Base-by-base conservation (phyloP, 2,329 filamentous ascomycete species). In the Colletotrichum spinosum region DNA sequence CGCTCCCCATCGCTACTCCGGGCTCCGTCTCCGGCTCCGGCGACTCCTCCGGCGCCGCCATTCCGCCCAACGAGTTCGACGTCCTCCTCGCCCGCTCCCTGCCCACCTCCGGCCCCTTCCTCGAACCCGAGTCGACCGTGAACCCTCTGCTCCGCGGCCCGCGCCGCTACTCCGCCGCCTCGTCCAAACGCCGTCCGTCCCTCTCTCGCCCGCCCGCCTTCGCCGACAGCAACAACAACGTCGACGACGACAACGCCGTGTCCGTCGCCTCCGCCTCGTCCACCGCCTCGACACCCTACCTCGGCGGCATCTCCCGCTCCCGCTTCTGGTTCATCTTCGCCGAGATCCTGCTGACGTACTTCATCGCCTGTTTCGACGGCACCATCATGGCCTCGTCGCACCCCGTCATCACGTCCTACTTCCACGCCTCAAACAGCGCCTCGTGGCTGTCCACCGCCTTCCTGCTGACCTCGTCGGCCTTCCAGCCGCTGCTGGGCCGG, bases 371-470 rank as follows among this genome's bases (percentile, higher is more conserved):
- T 74, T 94, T 95, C 72, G 92, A 95, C 79, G 85, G 87, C 10
- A 95, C 92, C 4, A 86, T 95, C 69, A 94, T 95, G 91, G 91
- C 91, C 5, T 93, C 91, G 2, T 90, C 86, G 46, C 92, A 96
- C 75, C 92, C 92, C 0, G 90, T 92, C 62, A 93, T 95, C 67
- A 94, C 92, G 0, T 93, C 91, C 1, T 88, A 94, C 75, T 95
- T 95, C 76, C 81, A 89, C 67, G 86, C 90, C 53, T 92, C 91
- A 38, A 93, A 95, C 75, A 88, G 88, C 51, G 92, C 92, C 3
- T 93, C 92, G 2, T 96, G 92, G 92, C 82, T 95, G 5, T 93
- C 91, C 2, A 95, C 92, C 0, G 88, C 91, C 0, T 95, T 94
- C 69, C 78, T 95, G 41, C 82, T 96, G 42, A 93, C 92, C 0